Base-by-base conservation (phyloP, 805 yeast genomes). In the Saccharomyces jurei region DNA sequence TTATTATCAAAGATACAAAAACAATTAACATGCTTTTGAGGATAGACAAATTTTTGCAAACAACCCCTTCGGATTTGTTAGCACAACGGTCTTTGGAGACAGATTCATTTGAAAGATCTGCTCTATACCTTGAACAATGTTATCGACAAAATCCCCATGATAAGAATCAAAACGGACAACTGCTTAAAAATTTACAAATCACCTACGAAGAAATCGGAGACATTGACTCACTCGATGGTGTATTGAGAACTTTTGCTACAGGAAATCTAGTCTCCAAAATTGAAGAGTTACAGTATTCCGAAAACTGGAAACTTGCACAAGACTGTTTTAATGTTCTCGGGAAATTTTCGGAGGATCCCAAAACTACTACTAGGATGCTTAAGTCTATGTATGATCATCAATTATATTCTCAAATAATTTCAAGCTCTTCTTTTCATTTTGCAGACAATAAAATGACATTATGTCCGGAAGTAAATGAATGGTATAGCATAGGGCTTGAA, bases 171-270 rank as follows among this genome's bases (percentile, higher is more conserved):
- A 53, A 64, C 57, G 74, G 72, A 62, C 44, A 36, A 36, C 77
- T 76, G 25, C 66, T 73, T 0, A 76, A 83, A 14, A 60, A 62
- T 4, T 69, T 94, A n/a, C 89, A 89, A 61, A 77, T 79, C 28
- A 87, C 91, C 74, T 94, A 94, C 67, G 85, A 96, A 6, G 86
- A 82, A 54, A 81, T 94, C 50, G 92, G 89, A 62, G 99, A 95
- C 64, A 78, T 84, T 41, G 99, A 94, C 72, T 84, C 96, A 0
- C 75, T 94, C 31, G 91, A 87, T 65, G 99, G 99, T 25, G 82
- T 89, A 4, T 72, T 91, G 54, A 83, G 87, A 56, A 78, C 78
- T 56, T 85, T 88, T 60, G 82, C 96, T 0, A 79, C 86, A 0
- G 80, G 82, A 46, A 81, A 82, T 58, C 71, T 89, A 48, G 79